These are phyloP conservation scores for Chaetomium strumarium DNA, from an alignment of 2,329 filamentous ascomycete species.

Conservation along the genomic window DNA sequence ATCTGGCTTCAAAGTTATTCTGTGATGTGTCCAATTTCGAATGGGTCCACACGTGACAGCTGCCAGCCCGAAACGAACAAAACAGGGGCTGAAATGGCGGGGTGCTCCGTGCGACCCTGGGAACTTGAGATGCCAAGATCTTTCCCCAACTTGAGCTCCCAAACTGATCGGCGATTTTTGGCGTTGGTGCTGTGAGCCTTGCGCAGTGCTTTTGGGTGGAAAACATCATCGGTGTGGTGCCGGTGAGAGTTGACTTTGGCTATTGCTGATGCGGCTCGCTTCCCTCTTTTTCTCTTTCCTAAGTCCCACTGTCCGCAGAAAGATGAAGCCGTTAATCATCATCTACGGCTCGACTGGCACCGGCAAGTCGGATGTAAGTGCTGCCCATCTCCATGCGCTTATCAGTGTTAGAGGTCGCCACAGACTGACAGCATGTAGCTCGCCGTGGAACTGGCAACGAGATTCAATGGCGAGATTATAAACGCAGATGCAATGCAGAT, in stretches of 20 bases:
- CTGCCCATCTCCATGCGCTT: not conserved
- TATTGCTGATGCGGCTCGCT: conserved; percentile 14
- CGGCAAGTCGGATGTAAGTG: conserved; percentile 35
- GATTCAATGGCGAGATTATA: conserved; percentile 87
- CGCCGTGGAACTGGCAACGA: conserved; percentile 77
- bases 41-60: conserved; percentile 26
- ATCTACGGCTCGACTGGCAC: conserved; percentile 29
- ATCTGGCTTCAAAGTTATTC: conserved; percentile 27
- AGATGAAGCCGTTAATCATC: conserved; percentile 25
- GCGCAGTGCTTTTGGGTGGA: not conserved
- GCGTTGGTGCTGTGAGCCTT: not conserved
- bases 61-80: conserved; percentile 8
- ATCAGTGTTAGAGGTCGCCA: not conserved
- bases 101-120: conserved; percentile 8
- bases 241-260: not conserved
- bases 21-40: conserved; percentile 30
- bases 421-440: conserved; percentile 48
- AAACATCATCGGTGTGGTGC: not conserved
- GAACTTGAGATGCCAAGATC: conserved; percentile 1
- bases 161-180: not conserved
- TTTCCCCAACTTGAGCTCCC: conserved; percentile 9
- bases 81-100: not conserved
- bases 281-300: conserved; percentile 1
- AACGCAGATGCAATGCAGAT: conserved; percentile 99
- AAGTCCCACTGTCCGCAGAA: conserved; percentile 1